Percentiles rank a stretch among this genome's conserved stretches.
phyloP scores from a whole-genome alignment of 257 asterid genomes.

The Nicotiana undulata region DNA sequence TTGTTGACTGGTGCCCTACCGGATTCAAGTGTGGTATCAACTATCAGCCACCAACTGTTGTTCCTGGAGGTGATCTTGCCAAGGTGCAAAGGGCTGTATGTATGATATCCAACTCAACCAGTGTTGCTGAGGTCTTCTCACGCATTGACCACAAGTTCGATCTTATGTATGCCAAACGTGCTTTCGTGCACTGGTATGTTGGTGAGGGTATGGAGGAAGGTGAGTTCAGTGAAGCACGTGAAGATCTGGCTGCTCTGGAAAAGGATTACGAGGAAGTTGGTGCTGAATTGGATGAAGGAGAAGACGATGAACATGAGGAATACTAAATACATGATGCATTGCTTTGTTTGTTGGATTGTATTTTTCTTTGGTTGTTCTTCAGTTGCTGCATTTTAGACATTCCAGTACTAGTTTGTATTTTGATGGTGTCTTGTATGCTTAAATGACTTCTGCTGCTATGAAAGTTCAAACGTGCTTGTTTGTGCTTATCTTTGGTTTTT shows the following conservation, averaged over 20 bases:
- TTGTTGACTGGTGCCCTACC: conserved; percentile 24
- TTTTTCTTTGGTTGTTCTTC: neutral
- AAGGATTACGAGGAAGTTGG: conserved; percentile 23
- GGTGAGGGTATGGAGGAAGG: conserved; percentile 30
- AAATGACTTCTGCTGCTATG: neutral
- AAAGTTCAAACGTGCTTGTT: neutral
- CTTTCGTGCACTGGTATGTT: conserved; percentile 23
- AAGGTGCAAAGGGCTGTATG: conserved; percentile 24
- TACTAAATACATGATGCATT: neutral
- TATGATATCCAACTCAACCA: conserved; percentile 22
- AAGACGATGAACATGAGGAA: conserved; percentile 10
- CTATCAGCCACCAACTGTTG: conserved; percentile 23
- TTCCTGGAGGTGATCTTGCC: conserved; percentile 22
- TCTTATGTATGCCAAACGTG: conserved; percentile 20
- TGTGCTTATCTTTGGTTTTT: neutral
- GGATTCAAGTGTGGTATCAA: conserved; percentile 26
- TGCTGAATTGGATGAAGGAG: conserved; percentile 16
- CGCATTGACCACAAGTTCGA: conserved; percentile 17
- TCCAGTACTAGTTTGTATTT: neutral
- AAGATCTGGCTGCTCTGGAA: conserved; percentile 20
- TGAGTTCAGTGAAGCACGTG: conserved; percentile 27
- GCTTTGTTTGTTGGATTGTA: neutral
- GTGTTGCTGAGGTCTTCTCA: conserved; percentile 21
- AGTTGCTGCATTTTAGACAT: neutral
- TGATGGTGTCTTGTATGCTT: neutral